Evolutionary conservation across 148 eudicot species (phyloP), one percentile per base, ranked within the genome.

Genomic region (Chenopodium album): DNA sequence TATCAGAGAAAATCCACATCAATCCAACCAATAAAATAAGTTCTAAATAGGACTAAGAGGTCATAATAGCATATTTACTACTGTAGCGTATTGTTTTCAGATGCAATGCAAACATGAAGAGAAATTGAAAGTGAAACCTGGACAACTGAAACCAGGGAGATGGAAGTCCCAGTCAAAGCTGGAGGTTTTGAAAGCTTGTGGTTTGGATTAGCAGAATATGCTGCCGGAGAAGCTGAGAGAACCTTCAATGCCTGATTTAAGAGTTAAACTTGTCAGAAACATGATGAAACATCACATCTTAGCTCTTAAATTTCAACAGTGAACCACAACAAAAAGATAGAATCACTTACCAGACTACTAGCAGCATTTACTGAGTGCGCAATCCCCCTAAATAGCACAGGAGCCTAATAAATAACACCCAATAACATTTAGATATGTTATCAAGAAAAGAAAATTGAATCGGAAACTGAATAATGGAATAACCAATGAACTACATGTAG

Each of bases 181-280:
- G 96, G 96, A 76, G 93, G 87, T 67, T 28, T 86, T 41, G 85
- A 82, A 77, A 90, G 67, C 86, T 86, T 83, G 76, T 88, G 84
- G 34, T 75, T 85, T 2, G 91, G 94, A 64, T 89, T 88, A 48
- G 92, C 90, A 70, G 92, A 92, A 87, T 87, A 89, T 32, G 94
- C 91, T 17, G 92, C 85, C 48, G 93, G 85, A 71, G 94, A 92
- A 65, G 91, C 90, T 47, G 94, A 88, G 62, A 92, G 92, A 87
- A 88, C 91, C 79, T 88, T 92, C 80, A 89, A 80, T 47, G 88
- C 90, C 94, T 92, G 79, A 34, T 65, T 68, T 72, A 76, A 34
- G 56, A 28, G 34, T 50, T 29, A 48, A 50, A 52, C 77, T 31
- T 63, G 67, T 59, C n/a, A 68, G 8, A 74, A 44, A 69, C 70